Evolutionary conservation across 2,329 filamentous ascomycete species (phyloP).

Genomic region (Stagonosporopsis rhizophila): DNA sequence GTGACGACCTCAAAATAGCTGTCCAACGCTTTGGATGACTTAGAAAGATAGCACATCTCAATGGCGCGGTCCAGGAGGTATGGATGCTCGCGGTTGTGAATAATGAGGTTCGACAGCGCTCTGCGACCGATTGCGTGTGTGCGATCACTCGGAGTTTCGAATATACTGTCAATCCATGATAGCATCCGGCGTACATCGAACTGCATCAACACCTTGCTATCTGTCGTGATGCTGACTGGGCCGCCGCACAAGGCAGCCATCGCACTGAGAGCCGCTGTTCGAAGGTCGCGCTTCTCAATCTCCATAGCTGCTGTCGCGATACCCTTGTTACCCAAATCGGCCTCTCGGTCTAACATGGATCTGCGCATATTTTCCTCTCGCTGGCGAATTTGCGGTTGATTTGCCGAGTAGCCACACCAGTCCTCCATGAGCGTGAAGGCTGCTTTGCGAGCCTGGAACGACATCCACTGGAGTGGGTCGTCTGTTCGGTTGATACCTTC

Average conservation of each 20-base stretch:
- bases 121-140: constrained; percentile 89
- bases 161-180: constrained; percentile 94
- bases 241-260: constrained; percentile 91
- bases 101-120: constrained; percentile 86
- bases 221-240: constrained; percentile 85
- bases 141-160: constrained; percentile 88
- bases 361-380: constrained; percentile 88
- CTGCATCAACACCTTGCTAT: constrained; percentile 84
- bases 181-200: constrained; percentile 95
- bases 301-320: constrained; percentile 90
- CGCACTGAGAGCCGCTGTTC: constrained; percentile 87
- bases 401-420: constrained; percentile 97
- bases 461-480: constrained; percentile 92
- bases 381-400: constrained; percentile 80
- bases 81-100: constrained; percentile 86
- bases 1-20: constrained; percentile 96
- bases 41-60: constrained; percentile 85
- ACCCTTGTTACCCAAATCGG: constrained; percentile 73
- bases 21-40: constrained; percentile 81
- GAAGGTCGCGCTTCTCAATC: constrained; percentile 92
- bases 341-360: constrained; percentile 80
- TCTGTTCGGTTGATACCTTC: constrained; percentile 86
- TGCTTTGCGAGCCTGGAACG: constrained; percentile 94
- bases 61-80: constrained; percentile 90
- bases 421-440: constrained; percentile 98